Conservation (phyloP, 2,329 filamentous ascomycete genomes). For the Ophiosphaerella narmari region DNA sequence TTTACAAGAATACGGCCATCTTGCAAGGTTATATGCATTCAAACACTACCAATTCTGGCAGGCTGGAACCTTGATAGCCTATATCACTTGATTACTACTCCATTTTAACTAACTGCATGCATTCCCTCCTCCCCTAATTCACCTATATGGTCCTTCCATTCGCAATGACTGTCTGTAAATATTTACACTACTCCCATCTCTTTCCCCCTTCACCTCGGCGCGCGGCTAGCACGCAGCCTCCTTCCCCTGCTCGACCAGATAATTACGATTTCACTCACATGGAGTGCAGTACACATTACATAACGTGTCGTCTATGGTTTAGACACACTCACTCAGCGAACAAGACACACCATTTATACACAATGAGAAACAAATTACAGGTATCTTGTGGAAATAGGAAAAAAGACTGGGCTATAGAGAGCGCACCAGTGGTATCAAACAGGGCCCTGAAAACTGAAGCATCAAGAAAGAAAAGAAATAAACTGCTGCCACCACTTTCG, state of each 20-base stretch:
- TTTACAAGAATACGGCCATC: too few relatives aligned
- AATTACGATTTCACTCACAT: conserved; percentile 6
- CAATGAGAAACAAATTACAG: neutral
- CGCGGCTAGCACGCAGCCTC: conserved; percentile 1
- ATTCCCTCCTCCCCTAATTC: too few relatives aligned
- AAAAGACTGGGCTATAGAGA: conserved; percentile 3
- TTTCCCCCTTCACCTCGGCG: conserved; percentile 1
- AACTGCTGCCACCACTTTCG: neutral
- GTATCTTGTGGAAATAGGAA: neutral
- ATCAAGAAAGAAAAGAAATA: neutral
- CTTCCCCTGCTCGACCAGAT: neutral
- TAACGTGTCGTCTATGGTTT: neutral
- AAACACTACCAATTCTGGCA: too few relatives aligned
- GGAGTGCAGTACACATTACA: conserved; percentile 14
- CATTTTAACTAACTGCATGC: too few relatives aligned
- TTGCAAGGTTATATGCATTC: too few relatives aligned
- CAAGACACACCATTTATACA: conserved; percentile 1
- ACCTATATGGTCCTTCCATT: neutral
- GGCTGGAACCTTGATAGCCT: too few relatives aligned
- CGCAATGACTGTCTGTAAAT: neutral
- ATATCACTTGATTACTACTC: too few relatives aligned
- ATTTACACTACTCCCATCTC: neutral
- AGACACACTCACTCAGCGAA: conserved; percentile 4
- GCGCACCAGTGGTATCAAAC: conserved; percentile 9
- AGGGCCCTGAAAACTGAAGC: neutral